phyloP scores from a whole-genome alignment of 2,329 filamentous ascomycete genomes.

The Fusarium pseudoanthophilum region DNA sequence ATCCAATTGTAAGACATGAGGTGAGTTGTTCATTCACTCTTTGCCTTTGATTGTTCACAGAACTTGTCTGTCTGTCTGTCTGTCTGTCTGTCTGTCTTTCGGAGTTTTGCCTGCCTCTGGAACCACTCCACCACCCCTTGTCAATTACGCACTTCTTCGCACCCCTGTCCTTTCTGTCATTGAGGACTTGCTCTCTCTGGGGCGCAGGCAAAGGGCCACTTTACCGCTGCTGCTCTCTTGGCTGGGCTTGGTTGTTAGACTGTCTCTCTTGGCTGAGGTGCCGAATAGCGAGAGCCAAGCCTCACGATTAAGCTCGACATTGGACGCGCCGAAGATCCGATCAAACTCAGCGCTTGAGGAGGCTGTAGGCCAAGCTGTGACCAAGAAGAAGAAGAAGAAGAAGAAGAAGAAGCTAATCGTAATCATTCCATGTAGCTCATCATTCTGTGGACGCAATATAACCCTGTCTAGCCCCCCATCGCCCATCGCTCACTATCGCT shows the following conservation, averaged over 20 bases:
- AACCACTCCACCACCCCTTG: constrained; percentile 24
- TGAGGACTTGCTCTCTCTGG: constrained; percentile 17
- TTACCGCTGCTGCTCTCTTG: constrained; percentile 11
- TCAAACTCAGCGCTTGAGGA: constrained; percentile 31
- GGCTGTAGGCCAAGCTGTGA: constrained; percentile 34
- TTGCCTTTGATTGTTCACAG: background rate
- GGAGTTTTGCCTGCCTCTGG: constrained; percentile 13
- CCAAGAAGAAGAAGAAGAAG: constrained; percentile 1
- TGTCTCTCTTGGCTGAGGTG: constrained; percentile 36
- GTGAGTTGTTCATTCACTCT: constrained; percentile 3
- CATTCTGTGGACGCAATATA: constrained; percentile 32
- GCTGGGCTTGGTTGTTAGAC: constrained; percentile 6
- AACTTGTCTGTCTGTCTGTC: background rate
- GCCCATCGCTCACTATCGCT: constrained; percentile 3
- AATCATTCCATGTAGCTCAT: constrained; percentile 31
- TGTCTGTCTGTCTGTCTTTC: background rate
- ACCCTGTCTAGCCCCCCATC: constrained; percentile 30
- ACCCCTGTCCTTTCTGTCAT: constrained; percentile 9
- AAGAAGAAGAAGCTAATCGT: constrained; percentile 24
- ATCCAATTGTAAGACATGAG: background rate
- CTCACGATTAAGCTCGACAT: constrained; percentile 19
- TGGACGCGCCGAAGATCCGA: constrained; percentile 41
- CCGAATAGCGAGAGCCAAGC: constrained; percentile 40
- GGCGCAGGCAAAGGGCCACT: constrained; percentile 22
- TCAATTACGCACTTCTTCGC: constrained; percentile 23